Evolutionary conservation across 441 rosid genomes (phyloP).

Genomic region (Adansonia grandidieri): DNA sequence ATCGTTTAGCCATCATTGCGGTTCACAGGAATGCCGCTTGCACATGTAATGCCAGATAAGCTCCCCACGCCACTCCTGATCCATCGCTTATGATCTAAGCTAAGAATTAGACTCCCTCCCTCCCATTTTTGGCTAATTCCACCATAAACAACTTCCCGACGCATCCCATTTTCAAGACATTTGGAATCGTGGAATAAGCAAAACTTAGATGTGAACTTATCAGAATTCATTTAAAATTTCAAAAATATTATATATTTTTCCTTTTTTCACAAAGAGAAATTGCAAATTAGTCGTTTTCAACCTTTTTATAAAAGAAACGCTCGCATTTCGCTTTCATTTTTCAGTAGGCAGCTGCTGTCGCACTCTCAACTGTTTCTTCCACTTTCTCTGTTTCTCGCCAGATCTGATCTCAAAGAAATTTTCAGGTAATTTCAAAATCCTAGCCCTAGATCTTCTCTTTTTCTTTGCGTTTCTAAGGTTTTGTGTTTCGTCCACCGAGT

Average conservation of each 20-base stretch:
- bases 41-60: not conserved
- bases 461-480: constrained; percentile 1
- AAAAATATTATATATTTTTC: not conserved
- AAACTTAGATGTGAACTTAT: not conserved
- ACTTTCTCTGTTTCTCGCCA: not conserved
- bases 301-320: constrained; percentile 2
- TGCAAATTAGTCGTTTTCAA: not conserved
- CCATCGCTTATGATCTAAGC: not conserved
- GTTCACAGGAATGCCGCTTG: not conserved
- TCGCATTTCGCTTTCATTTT: constrained; percentile 9
- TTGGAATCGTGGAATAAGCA: not conserved
- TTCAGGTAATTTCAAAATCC: constrained; percentile 20
- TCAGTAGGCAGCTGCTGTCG: constrained; percentile 15
- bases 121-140: not conserved
- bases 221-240: not conserved
- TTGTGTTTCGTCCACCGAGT: not conserved
- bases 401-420: constrained; percentile 12
- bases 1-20: not conserved
- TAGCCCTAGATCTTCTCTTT: not conserved
- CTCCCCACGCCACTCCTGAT: not conserved
- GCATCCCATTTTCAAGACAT: not conserved
- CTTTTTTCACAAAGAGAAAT: not conserved
- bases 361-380: not conserved
- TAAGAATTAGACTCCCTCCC: not conserved
- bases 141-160: not conserved